Evolutionary conservation across 2,329 filamentous ascomycete species (phyloP).

Genomic region (Bipolaris bicolor): DNA sequence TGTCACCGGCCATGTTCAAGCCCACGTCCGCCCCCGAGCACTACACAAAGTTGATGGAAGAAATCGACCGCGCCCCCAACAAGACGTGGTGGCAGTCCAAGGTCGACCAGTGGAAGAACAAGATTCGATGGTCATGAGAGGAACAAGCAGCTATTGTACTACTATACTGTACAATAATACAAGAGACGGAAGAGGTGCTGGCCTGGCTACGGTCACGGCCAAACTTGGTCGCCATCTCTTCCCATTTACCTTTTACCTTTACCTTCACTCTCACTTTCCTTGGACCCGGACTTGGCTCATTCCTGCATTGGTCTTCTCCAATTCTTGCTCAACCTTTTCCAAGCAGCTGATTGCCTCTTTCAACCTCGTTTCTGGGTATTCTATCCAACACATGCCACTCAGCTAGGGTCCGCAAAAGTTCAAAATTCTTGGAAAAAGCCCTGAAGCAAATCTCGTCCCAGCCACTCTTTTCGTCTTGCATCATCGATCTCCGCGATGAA

Average conservation of each 20-base stretch:
- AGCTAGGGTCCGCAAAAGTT: too few relatives aligned
- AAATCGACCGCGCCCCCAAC: constrained; percentile 45
- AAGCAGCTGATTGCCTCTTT: neutral
- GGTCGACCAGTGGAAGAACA: constrained; percentile 47
- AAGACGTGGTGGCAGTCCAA: constrained; percentile 46
- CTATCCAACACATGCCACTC: too few relatives aligned
- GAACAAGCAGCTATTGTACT: constrained; percentile 4
- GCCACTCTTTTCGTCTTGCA: too few relatives aligned
- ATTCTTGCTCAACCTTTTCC: neutral
- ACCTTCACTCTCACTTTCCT: neutral
- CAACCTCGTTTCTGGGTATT: neutral
- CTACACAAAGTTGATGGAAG: constrained; percentile 44
- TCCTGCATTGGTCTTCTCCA: neutral
- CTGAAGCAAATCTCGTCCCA: too few relatives aligned
- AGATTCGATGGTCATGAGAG: constrained; percentile 42
- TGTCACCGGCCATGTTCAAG: constrained; percentile 37
- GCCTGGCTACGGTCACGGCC: neutral
- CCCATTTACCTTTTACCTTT: neutral
- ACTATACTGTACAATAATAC: constrained; percentile 8
- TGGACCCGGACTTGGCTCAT: neutral
- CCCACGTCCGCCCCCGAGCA: constrained; percentile 45
- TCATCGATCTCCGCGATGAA: neutral
- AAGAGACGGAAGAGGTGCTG: neutral
- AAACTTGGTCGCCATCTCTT: too few relatives aligned
- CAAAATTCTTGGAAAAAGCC: too few relatives aligned